Conservation (phyloP, 306 rosid species). For the Vachellia pachyceras region DNA sequence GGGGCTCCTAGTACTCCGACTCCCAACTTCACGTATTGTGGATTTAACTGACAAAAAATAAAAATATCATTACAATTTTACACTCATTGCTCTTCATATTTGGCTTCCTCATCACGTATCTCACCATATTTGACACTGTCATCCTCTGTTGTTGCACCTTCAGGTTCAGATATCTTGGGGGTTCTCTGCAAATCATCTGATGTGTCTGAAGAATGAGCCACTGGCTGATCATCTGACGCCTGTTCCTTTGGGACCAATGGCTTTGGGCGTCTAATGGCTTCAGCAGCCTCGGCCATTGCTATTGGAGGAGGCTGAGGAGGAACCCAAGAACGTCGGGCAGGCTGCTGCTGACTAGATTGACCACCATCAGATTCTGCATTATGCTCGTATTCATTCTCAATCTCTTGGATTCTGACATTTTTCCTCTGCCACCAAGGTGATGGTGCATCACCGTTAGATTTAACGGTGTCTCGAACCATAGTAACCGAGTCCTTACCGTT, state of each 20-base stretch:
- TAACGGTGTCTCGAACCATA: constrained; percentile 52
- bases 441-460: constrained; percentile 56
- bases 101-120: constrained; percentile 52
- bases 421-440: constrained; percentile 77
- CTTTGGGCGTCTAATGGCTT: constrained; percentile 92
- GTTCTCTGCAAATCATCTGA: constrained; percentile 57
- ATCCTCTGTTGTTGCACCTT: constrained; percentile 55
- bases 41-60: background rate
- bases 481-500: constrained; percentile 48
- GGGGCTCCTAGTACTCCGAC: constrained; percentile 7
- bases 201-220: constrained; percentile 48
- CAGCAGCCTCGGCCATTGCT: constrained; percentile 88
- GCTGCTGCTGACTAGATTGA: constrained; percentile 51
- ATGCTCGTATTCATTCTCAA: constrained; percentile 57
- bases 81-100: constrained; percentile 42
- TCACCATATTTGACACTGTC: constrained; percentile 43
- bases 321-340: constrained; percentile 76
- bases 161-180: constrained; percentile 60
- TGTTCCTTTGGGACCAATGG: constrained; percentile 62
- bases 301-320: constrained; percentile 97
- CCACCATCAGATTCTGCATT: constrained; percentile 53
- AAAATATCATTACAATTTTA: background rate
- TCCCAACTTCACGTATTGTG: constrained; percentile 24
- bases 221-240: constrained; percentile 51
- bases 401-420: constrained; percentile 69